These are phyloP conservation scores for Heliocybe sulcata DNA, from an alignment of 1,284 basidiomycete species.

Conservation along the genomic window DNA sequence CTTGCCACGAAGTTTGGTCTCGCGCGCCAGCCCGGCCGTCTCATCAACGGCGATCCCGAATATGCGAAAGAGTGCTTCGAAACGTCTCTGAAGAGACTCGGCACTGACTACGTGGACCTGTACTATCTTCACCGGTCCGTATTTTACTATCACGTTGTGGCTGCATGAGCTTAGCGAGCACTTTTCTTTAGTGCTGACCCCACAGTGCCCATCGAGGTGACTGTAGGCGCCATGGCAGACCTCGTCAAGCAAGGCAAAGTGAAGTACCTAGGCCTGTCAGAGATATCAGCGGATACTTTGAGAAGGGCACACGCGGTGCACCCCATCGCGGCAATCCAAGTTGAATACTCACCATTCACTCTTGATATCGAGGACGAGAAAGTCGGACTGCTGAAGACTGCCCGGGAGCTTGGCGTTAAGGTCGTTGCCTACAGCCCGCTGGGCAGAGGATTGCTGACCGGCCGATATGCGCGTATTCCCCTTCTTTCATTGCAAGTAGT, in stretches of 20 bases:
- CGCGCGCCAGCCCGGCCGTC: not conserved
- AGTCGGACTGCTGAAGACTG: conserved; percentile 18
- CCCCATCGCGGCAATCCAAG: conserved; percentile 32
- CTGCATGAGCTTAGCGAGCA: not conserved
- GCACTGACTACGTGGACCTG: conserved; percentile 28
- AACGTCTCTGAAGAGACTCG: conserved; percentile 26
- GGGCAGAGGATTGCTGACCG: conserved; percentile 33
- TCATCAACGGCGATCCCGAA: conserved; percentile 13
- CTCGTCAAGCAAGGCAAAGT: conserved; percentile 29
- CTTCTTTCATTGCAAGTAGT: not conserved
- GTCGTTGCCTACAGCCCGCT: conserved; percentile 36
- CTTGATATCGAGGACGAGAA: conserved; percentile 23
- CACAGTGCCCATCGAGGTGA: conserved; percentile 23
- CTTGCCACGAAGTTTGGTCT: conserved; percentile 27
- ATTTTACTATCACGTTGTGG: no score
- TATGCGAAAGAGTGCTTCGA: conserved; percentile 21
- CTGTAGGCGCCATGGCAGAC: conserved; percentile 24
- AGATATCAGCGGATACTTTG: conserved; percentile 32
- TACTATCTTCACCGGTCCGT: conserved; percentile 28
- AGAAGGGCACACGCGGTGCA: conserved; percentile 33
- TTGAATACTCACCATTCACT: conserved; percentile 38
- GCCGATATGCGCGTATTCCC: conserved; percentile 18
- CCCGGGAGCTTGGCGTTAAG: conserved; percentile 21
- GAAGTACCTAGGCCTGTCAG: conserved; percentile 35
- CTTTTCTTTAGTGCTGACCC: conserved; percentile 13